These are phyloP conservation scores for Terfezia boudieri DNA, from an alignment of 495 filamentous ascomycete genomes.

Conservation along the genomic window DNA sequence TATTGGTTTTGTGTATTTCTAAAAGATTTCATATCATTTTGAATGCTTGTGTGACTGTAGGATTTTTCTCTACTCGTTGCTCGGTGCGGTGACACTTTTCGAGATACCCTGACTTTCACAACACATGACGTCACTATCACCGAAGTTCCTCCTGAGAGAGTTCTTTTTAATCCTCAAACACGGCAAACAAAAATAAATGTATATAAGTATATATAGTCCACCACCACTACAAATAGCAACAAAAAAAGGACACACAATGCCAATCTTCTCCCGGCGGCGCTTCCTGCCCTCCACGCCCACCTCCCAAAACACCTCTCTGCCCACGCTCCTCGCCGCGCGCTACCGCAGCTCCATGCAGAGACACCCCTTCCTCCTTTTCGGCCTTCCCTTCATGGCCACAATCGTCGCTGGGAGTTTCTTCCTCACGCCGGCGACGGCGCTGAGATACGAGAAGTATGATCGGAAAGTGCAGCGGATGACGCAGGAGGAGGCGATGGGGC, in stretches of 20 bases:
- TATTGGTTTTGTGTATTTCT: too few species aligned
- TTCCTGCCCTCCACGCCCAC: neutral
- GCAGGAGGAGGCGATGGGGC: conserved; percentile 63
- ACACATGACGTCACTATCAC: too few species aligned
- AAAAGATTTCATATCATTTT: too few species aligned
- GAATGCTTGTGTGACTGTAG: too few species aligned
- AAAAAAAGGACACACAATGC: neutral
- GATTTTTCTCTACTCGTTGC: too few species aligned
- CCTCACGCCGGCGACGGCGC: conserved; percentile 74
- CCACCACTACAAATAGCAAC: too few species aligned
- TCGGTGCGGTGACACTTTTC: too few species aligned
- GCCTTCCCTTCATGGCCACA: conserved; percentile 74
- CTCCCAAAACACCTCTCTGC: neutral
- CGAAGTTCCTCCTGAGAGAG: too few species aligned
- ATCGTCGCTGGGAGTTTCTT: conserved; percentile 93
- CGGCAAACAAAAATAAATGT: too few species aligned
- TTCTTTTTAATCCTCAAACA: too few species aligned
- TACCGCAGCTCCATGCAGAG: conserved; percentile 49
- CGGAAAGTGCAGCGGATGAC: conserved; percentile 59
- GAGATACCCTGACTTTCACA: too few species aligned
- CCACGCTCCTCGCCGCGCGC: neutral
- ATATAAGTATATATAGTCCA: too few species aligned
- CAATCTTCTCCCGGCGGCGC: neutral
- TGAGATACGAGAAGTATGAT: conserved; percentile 85
- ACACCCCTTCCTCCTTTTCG: conserved; percentile 83